phyloP scores from a whole-genome alignment of 768 basidiomycete species.

The Daedalea quercina region DNA sequence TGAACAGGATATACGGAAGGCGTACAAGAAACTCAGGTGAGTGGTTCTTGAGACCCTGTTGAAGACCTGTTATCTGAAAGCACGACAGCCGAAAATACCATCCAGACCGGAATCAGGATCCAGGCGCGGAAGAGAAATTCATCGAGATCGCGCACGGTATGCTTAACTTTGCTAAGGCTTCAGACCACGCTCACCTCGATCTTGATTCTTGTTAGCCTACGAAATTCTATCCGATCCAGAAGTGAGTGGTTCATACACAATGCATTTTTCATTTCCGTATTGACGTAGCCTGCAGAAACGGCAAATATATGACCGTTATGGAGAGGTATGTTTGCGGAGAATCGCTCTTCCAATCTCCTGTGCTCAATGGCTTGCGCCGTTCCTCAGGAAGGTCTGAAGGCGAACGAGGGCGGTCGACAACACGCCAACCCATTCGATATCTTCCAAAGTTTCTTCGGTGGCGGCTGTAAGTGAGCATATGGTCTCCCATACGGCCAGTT shows the following conservation, averaged over 20 bases:
- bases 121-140: constrained; percentile 77
- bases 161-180: constrained; percentile 13
- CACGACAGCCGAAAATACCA: constrained; percentile 37
- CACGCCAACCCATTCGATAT: constrained; percentile 90
- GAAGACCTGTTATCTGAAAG: neutral
- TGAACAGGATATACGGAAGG: constrained; percentile 84
- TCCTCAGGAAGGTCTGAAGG: constrained; percentile 81
- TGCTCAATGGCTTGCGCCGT: neutral
- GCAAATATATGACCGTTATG: constrained; percentile 89
- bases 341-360: neutral
- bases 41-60: neutral
- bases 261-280: neutral
- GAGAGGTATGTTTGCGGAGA: constrained; percentile 48
- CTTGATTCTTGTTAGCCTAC: constrained; percentile 51
- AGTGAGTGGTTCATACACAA: constrained; percentile 33
- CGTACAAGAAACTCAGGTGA: constrained; percentile 83
- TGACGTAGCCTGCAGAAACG: constrained; percentile 62
- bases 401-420: constrained; percentile 79
- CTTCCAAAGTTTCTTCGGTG: constrained; percentile 90
- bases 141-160: constrained; percentile 87
- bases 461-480: constrained; percentile 49
- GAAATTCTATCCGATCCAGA: constrained; percentile 87
- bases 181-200: neutral
- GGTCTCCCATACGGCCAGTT: neutral
- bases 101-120: constrained; percentile 92